Percentiles rank a stretch among this genome's conserved stretches.
Conservation (phyloP, 2,329 filamentous ascomycete genomes). For the Fusarium sp. region DNA sequence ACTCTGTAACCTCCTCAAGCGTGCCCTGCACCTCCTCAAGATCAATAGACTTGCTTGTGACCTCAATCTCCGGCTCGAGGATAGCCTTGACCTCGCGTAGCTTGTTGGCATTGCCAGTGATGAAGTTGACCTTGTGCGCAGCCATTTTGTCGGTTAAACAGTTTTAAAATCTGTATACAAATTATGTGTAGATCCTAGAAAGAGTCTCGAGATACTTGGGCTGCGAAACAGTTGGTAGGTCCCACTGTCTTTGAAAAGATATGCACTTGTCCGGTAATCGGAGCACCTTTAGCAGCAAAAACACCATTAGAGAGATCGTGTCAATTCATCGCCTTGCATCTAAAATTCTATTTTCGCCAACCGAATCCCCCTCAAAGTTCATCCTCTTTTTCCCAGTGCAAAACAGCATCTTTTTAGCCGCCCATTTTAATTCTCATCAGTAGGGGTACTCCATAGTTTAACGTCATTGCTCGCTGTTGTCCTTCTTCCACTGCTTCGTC, state of each 20-base stretch:
- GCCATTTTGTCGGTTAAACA: conserved; percentile 53
- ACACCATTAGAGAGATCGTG: conserved; percentile 31
- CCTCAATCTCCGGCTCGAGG: conserved; percentile 73
- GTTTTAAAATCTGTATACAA: neutral
- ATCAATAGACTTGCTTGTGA: conserved; percentile 78
- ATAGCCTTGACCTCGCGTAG: conserved; percentile 88
- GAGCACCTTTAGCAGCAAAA: neutral
- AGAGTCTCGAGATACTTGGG: conserved; percentile 5
- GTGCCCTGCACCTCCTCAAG: conserved; percentile 90
- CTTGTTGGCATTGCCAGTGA: conserved; percentile 96
- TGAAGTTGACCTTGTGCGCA: conserved; percentile 75
- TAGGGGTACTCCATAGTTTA: neutral
- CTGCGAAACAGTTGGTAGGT: neutral
- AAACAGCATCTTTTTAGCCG: neutral
- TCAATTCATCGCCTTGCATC: conserved; percentile 32
- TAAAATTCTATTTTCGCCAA: conserved; percentile 38
- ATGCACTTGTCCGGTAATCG: conserved; percentile 30
- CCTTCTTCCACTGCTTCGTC: conserved; percentile 81
- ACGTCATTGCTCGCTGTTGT: conserved; percentile 52
- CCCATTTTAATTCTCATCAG: neutral
- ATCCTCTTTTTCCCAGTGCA: neutral
- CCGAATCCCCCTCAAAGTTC: conserved; percentile 10
- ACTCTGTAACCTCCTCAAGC: conserved; percentile 86
- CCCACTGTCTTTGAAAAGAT: conserved; percentile 27
- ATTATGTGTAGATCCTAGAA: neutral